Base-by-base conservation (phyloP, 805 yeast genomes). In the Metschnikowia gelsemii region DNA sequence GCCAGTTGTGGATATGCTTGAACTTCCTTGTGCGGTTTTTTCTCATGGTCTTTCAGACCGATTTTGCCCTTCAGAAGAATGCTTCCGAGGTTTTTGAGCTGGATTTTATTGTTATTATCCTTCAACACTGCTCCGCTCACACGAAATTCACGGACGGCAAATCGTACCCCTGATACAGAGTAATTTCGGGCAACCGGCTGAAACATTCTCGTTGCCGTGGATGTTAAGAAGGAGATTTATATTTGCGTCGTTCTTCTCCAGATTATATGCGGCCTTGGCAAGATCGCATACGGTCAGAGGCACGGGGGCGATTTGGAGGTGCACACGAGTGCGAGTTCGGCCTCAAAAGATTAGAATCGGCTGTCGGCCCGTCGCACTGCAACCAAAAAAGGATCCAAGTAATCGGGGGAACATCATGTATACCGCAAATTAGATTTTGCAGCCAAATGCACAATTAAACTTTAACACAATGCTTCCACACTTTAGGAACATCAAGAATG, bases 11-110 rank as follows among this genome's bases (percentile, higher is more conserved):
- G 29, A 13, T 17, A 11, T 23, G 29, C 31, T 13, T 32, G 32
- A 11, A 22, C 34, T 6, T 40, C 32, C 32, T 42, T 38, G 21
- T 20, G 14, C 7, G 43, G 28, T 25, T 17, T 26, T n/a, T 28
- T 32, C 12, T 24, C 22, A 8, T 28, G 20, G 26, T 34, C 30
- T 21, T 38, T 12, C 30, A 44, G 37, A 21, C 55, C 55, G 11
- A 64, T 45, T 35, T 56, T 59, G 2, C 69, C 70, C 31, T 62
- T 61, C 46, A 59, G 70, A 13, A 68, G 52, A 9, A 59, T 50
- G 38, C 53, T 37, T 12, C 68, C 72, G 22, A 68, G 51, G 24
- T 53, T 58, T 46, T 61, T 62, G 26, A 68, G 59, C 27, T 58
- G 53, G 25, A 54, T 52, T 38, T 59, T 60, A 1, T 42, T 41